Conservation (phyloP, 1,139 yeast genomes). For the Blastobotrys illinoisensis region DNA sequence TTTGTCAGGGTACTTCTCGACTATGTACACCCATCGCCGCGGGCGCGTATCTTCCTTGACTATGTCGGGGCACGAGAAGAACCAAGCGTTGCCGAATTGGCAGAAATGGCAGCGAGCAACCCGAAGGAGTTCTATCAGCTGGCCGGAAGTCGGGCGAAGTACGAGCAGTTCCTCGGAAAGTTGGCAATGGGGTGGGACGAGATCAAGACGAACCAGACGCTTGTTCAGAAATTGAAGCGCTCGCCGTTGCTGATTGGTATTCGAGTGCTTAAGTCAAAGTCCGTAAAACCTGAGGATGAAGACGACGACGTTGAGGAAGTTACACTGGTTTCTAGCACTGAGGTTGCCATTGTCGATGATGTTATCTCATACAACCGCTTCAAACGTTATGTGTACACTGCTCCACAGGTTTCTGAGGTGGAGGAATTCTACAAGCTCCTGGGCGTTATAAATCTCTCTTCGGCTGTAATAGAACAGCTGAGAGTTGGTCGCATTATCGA, state of each 20-base stretch:
- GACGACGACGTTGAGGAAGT: constrained; percentile 16
- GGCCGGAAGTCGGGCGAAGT: constrained; percentile 24
- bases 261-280: constrained; percentile 12
- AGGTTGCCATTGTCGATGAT: constrained; percentile 37
- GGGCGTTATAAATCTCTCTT: constrained; percentile 27
- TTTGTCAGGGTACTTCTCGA: constrained; percentile 31
- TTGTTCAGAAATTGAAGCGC: constrained; percentile 28
- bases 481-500: constrained; percentile 19
- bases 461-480: constrained; percentile 22
- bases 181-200: constrained; percentile 28
- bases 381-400: constrained; percentile 30
- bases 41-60: constrained; percentile 31
- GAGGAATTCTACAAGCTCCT: constrained; percentile 32
- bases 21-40: constrained; percentile 24
- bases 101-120: constrained; percentile 26
- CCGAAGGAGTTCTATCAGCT: constrained; percentile 30
- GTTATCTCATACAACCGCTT: constrained; percentile 35
- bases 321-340: constrained; percentile 26
- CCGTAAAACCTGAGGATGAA: constrained; percentile 16
- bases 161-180: constrained; percentile 25
- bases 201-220: constrained; percentile 19
- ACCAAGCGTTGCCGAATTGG: constrained; percentile 33
- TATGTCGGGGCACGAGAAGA: constrained; percentile 33
- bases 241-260: constrained; percentile 32
- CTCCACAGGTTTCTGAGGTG: constrained; percentile 33